These are phyloP conservation scores for Phaffomyces opuntiae DNA, from an alignment of 805 yeast genomes.

Conservation along the genomic window DNA sequence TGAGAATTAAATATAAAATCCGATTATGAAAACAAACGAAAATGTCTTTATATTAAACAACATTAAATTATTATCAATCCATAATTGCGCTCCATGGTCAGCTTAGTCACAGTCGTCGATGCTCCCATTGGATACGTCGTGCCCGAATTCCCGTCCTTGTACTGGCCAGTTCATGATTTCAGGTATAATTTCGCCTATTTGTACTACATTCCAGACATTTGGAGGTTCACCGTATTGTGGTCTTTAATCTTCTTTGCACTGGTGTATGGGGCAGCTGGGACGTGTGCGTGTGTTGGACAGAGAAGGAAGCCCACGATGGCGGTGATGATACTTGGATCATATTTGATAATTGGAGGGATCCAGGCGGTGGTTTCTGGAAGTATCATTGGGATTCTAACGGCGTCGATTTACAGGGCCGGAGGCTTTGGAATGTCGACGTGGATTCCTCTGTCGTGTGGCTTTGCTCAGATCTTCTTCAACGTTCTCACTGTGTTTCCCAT, in stretches of 20 bases:
- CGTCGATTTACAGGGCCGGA: slow-evolving; percentile 74
- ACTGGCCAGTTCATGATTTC: slow-evolving; percentile 52
- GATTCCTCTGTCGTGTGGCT: slow-evolving; percentile 84
- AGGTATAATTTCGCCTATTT: slow-evolving; percentile 42
- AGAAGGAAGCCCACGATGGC: slow-evolving; percentile 34
- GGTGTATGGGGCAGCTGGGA: slow-evolving; percentile 59
- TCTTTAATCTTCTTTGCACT: slow-evolving; percentile 57
- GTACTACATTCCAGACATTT: slow-evolving; percentile 65
- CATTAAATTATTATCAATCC: too few relatives aligned
- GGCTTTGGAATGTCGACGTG: slow-evolving; percentile 87
- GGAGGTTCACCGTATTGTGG: slow-evolving; percentile 84
- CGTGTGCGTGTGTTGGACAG: slow-evolving; percentile 47
- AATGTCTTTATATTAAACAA: too few relatives aligned
- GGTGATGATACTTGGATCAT: slow-evolving; percentile 35
- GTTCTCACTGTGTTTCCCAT: slow-evolving; percentile 61
- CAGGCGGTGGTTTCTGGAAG: slow-evolving; percentile 73
- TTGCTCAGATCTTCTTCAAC: slow-evolving; percentile 60
- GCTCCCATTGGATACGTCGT: slow-evolving; percentile 76
- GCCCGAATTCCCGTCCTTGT: slow-evolving; percentile 77
- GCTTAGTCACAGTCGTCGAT: slow-evolving; percentile 34
- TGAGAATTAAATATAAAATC: too few relatives aligned
- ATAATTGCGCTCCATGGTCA: neutral
- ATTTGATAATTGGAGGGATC: slow-evolving; percentile 45
- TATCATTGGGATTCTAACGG: slow-evolving; percentile 59
- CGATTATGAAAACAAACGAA: too few relatives aligned